Percentiles rank a stretch among this genome's conserved stretches.
Conservation (phyloP, 2,329 filamentous ascomycete species). For the Tolypocladium pustulatum region DNA sequence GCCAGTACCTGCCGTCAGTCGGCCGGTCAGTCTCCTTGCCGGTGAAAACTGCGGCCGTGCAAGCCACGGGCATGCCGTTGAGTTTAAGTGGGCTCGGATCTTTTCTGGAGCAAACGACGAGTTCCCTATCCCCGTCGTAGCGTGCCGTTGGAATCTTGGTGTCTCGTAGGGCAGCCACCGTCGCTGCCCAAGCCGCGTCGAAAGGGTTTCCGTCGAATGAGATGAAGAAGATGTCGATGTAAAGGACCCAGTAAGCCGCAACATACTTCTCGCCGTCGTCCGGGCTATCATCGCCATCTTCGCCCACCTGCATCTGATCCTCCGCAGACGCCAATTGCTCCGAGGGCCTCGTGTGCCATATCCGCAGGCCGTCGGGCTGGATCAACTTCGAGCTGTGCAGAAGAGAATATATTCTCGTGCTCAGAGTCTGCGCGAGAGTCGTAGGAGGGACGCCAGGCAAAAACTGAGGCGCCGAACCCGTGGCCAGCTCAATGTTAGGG, state of each 20-base stretch:
- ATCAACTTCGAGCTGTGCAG: constrained; percentile 63
- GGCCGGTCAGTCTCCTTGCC: constrained; percentile 43
- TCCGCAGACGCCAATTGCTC: constrained; percentile 37
- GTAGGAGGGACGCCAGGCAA: constrained; percentile 76
- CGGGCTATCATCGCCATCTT: constrained; percentile 15
- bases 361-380: constrained; percentile 56
- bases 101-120: constrained; percentile 60
- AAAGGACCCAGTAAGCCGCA: constrained; percentile 89
- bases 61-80: constrained; percentile 60
- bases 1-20: constrained; percentile 49
- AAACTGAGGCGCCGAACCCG: constrained; percentile 78
- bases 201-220: constrained; percentile 88
- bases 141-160: constrained; percentile 67
- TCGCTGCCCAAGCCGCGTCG: constrained; percentile 79
- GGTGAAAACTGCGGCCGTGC: constrained; percentile 69
- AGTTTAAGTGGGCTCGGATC: constrained; percentile 48
- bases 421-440: constrained; percentile 72
- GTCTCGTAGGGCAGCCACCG: constrained; percentile 69
- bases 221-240: constrained; percentile 91
- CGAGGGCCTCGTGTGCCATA: constrained; percentile 50
- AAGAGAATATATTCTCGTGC: constrained; percentile 66
- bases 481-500: constrained; percentile 86
- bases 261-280: constrained; percentile 32
- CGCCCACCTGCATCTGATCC: constrained; percentile 26
- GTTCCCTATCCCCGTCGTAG: constrained; percentile 76